Evolutionary conservation across 2,329 filamentous ascomycete species (phyloP), one percentile per base, ranked within the genome.

Genomic region (Fusarium caatingaense): DNA sequence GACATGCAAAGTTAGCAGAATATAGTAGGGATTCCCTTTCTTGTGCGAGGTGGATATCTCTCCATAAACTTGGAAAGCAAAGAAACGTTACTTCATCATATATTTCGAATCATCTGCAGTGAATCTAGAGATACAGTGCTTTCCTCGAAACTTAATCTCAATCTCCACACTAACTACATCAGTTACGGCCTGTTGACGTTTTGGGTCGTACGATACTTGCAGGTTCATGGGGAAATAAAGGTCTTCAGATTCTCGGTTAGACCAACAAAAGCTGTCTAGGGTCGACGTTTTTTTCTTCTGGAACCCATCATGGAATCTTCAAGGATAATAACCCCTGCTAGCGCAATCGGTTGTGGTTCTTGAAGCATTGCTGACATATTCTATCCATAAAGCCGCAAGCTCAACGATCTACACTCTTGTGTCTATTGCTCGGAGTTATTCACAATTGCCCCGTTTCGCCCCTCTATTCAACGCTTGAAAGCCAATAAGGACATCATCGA

Each of bases 291-390:
- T 58, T 47, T 56, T 48, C 47, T 71, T 60, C 56, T 32, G 66
- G 64, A 69, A 65, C 46, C n/a, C 28, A 25, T 27, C 44, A 53
- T 74, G 45, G 53, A 49, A 68, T 41, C 30, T 46, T 40, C 32
- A 59, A 44, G 62, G 65, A 72, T 58, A 20, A 53, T 15, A 18
- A 74, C 61, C 73, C 73, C 48, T 75, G 63, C 73, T 75, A 75
- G 64, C 57, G 70, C 25, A 40, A 50, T 32, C 62, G 46, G 58
- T 56, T 64, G 51, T 62, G 54, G 64, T 41, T n/a, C 58, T 32
- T 32, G 28, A 28, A 21, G 20, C 15, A 56, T 37, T 42, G 59
- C 51, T 63, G 47, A 44, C 51, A 57, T 66, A 54, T 67, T 56
- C 53, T 63, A 25, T 25, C 23, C 23, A 25, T 25, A 57, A 58